Evolutionary conservation across 2,329 filamentous ascomycete genomes (phyloP), one percentile per base, ranked within the genome.

Genomic region (Hyphodiscus sp.): DNA sequence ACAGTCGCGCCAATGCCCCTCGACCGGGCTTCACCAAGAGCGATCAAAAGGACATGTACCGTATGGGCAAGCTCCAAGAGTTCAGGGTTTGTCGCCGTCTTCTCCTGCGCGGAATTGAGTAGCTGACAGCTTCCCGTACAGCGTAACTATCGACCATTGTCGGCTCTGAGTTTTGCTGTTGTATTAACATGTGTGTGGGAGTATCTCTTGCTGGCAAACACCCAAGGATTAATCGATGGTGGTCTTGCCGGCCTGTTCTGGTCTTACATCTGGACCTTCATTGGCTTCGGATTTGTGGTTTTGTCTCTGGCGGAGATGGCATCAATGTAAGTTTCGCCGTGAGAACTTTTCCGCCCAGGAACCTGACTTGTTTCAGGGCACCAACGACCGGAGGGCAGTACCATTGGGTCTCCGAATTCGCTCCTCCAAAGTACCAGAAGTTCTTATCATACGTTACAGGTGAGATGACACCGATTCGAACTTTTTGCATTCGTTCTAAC

Each of bases 331-430:
- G 71, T 13, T 38, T 45, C n/a, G 20, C 10, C 46, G 11, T 13
- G 15, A 16, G 19, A 5, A 9, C 41, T 10, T 8, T 6, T 11
- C 45, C 18, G 18, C 10, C 20, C 19, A 26, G 18, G 20, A 30
- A 20, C n/a, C 49, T 55, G 41, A 52, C 18, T 15, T 29, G 1
- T 49, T 5, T 16, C 29, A 59, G 59, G 70, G 77, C 78, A 2
- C 79, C 79, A 0, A 82, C 77, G 0, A 73, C 74, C 7, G 79
- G 79, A 20, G 80, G 80, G 2, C 78, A 82, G 58, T 81, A 81
- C 54, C 76, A 80, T 58, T 80, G 77, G 77, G 76, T 79, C 0
- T 78, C 73, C 1, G 76, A 79, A 47, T 79, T 80, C 55, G 72
- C 76, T 0, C 74, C 77, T 0, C 68, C 64, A 1, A 67, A 66